Percentiles rank a stretch among this genome's conserved stretches.
Conservation (phyloP, 306 rosid species). For the Myrica gale region DNA sequence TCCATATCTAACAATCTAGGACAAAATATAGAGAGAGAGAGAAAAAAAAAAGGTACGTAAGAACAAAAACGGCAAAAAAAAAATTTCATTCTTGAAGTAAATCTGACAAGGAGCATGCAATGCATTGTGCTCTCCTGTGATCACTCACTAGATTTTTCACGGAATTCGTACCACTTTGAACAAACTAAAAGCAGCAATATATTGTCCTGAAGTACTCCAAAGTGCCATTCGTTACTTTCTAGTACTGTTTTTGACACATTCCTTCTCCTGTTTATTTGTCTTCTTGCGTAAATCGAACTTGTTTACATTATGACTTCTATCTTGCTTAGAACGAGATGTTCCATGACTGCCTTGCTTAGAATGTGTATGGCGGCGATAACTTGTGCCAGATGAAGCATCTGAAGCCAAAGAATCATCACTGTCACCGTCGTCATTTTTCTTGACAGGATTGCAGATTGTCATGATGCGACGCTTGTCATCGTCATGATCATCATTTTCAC, state of each 20-base stretch:
- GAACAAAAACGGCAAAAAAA: background rate
- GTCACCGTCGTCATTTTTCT: slow-evolving; percentile 42
- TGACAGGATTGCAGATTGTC: background rate
- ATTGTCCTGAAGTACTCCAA: background rate
- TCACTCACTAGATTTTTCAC: background rate
- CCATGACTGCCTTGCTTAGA: slow-evolving; percentile 28
- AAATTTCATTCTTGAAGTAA: slow-evolving; percentile 28
- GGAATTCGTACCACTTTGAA: background rate
- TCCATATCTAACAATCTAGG: too few species aligned
- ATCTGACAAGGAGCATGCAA: slow-evolving; percentile 16
- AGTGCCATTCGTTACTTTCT: slow-evolving; percentile 45
- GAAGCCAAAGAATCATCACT: slow-evolving; percentile 92
- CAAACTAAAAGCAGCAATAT: slow-evolving; percentile 28
- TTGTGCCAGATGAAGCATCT: slow-evolving; percentile 77
- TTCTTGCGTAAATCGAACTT: slow-evolving; percentile 50
- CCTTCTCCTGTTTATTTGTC: slow-evolving; percentile 56
- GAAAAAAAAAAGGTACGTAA: background rate
- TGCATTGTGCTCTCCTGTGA: slow-evolving; percentile 3
- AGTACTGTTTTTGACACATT: slow-evolving; percentile 49
- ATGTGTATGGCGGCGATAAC: slow-evolving; percentile 28
- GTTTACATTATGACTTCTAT: slow-evolving; percentile 42
- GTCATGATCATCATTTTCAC: slow-evolving; percentile 26
- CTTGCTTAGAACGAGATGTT: slow-evolving; percentile 38
- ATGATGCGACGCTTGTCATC: slow-evolving; percentile 6
- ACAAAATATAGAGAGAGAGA: too few species aligned